These are phyloP conservation scores for Flammula alnicola DNA, from an alignment of 1,284 basidiomycete genomes.

Conservation along the genomic window DNA sequence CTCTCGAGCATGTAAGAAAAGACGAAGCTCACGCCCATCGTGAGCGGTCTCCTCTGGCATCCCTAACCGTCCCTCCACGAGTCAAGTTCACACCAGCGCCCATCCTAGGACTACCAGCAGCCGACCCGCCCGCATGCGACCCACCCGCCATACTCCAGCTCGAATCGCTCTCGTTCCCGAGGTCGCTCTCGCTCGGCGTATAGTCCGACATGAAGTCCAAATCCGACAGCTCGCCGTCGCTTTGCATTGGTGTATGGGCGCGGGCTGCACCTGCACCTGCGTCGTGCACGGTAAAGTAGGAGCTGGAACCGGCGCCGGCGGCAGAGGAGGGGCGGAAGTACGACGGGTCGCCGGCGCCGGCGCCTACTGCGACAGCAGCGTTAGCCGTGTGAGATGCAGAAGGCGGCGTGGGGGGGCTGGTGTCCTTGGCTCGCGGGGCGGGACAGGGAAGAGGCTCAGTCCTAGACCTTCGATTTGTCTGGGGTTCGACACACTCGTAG, in stretches of 20 bases:
- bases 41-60: too few species aligned
- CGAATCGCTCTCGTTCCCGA: conserved; percentile 21
- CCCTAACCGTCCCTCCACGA: neutral
- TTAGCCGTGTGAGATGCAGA: conserved; percentile 4
- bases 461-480: conserved; percentile 1
- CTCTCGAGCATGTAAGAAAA: too few species aligned
- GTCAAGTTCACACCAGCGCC: neutral
- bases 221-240: conserved; percentile 24
- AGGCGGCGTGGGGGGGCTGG: neutral
- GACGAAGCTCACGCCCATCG: too few species aligned
- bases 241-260: neutral
- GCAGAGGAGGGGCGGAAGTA: conserved; percentile 10
- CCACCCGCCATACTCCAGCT: conserved; percentile 24
- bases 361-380: conserved; percentile 4
- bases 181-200: conserved; percentile 21
- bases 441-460: conserved; percentile 1
- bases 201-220: conserved; percentile 29
- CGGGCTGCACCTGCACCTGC: neutral
- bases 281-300: neutral
- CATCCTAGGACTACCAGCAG: conserved; percentile 5
- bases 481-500: too few species aligned
- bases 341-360: conserved; percentile 8
- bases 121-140: conserved; percentile 9
- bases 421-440: conserved; percentile 3
- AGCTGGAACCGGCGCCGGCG: neutral